A percentile compares a stretch with the other conserved stretches of the same genome.
These are phyloP conservation scores for Cucumis hystrix DNA, from an alignment of 306 rosid species.

Conservation along the genomic window DNA sequence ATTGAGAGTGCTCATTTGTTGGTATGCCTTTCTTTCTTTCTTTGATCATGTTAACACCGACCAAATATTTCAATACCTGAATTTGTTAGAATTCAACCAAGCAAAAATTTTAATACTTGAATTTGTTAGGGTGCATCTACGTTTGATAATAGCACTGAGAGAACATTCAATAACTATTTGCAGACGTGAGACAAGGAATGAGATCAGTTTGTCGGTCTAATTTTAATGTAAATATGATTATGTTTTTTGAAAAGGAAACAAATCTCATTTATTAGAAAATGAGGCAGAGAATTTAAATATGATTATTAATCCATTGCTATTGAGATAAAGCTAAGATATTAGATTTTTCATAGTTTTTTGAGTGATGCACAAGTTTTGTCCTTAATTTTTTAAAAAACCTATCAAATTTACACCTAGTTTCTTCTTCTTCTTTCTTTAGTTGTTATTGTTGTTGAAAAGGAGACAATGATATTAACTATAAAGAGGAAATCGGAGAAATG, in stretches of 20 bases:
- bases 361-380: background rate
- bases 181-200: background rate
- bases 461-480: no score
- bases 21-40: slow-evolving; percentile 37
- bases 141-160: background rate
- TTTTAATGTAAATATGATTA: background rate
- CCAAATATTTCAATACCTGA: background rate
- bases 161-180: no score
- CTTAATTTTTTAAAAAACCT: background rate
- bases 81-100: background rate
- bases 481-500: no score
- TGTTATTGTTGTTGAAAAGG: no score
- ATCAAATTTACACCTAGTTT: background rate
- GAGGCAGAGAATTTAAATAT: background rate
- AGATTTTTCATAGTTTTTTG: background rate
- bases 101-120: background rate
- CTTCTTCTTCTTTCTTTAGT: no score
- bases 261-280: no score
- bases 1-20: slow-evolving; percentile 70
- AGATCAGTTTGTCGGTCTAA: background rate
- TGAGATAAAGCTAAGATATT: background rate
- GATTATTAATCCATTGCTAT: background rate
- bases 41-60: background rate
- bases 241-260: no score
- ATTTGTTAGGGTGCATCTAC: background rate